Evolutionary conservation across 2,329 filamentous ascomycete species (phyloP).

Genomic region (Ophioceras dolichostomum): DNA sequence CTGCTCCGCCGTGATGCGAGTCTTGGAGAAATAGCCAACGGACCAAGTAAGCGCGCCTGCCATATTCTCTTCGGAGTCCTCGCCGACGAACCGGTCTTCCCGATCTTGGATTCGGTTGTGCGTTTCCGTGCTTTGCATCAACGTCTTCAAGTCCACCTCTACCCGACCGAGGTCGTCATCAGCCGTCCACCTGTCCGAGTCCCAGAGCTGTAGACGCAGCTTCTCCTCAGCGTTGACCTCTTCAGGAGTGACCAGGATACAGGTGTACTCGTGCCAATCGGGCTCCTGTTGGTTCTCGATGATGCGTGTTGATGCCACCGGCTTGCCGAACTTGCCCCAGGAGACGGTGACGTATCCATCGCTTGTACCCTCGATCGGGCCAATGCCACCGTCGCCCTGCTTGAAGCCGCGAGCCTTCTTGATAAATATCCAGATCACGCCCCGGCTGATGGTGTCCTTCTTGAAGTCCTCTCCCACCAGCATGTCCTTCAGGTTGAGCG

Average conservation of each 20-base stretch:
- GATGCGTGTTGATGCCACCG: conserved; percentile 53
- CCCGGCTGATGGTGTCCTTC: conserved; percentile 55
- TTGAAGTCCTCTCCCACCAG: conserved; percentile 68
- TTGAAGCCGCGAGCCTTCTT: conserved; percentile 59
- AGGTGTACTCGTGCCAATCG: conserved; percentile 58
- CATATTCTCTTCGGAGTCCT: conserved; percentile 55
- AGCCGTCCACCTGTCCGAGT: conserved; percentile 59
- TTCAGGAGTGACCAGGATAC: conserved; percentile 56
- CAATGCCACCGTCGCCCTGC: conserved; percentile 52
- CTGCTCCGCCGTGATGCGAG: conserved; percentile 48
- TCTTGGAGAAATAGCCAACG: conserved; percentile 60
- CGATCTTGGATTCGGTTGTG: conserved; percentile 51
- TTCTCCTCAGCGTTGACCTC: conserved; percentile 62
- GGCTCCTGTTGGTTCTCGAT: conserved; percentile 54
- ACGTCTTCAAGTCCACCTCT: conserved; percentile 47
- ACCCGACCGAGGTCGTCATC: conserved; percentile 66
- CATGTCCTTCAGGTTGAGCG: conserved; percentile 65
- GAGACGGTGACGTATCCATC: conserved; percentile 62
- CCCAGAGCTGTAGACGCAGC: conserved; percentile 61
- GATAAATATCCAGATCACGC: conserved; percentile 54
- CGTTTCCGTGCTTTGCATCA: conserved; percentile 48
- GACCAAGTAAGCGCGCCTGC: conserved; percentile 58
- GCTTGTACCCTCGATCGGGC: conserved; percentile 44
- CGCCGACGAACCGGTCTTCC: conserved; percentile 51
- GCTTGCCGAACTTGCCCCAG: conserved; percentile 69